phyloP scores from a whole-genome alignment of 257 asterid species.

The Solanum appendiculatum region DNA sequence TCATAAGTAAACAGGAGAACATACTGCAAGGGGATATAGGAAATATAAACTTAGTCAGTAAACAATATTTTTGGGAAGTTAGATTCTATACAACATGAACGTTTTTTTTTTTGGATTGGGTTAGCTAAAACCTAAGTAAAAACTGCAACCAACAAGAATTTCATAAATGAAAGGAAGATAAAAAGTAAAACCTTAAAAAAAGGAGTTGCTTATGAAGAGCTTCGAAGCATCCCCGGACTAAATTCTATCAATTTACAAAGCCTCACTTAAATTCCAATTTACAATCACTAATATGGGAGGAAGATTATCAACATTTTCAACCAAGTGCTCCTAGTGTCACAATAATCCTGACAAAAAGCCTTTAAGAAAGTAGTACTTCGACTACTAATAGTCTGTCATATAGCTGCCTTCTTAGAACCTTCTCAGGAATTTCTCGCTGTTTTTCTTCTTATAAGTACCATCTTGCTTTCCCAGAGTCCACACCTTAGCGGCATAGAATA shows the following conservation, averaged over 20 bases:
- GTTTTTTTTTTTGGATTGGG: not conserved
- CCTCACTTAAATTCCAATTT: not conserved
- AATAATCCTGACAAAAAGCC: not conserved
- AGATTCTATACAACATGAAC: not conserved
- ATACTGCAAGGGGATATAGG: conserved; percentile 48
- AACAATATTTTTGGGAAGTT: not conserved
- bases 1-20: conserved; percentile 47
- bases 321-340: not conserved
- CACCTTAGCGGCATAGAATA: not conserved
- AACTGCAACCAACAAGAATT: not conserved
- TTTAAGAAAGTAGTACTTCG: not conserved
- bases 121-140: not conserved
- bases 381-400: not conserved
- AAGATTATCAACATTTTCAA: not conserved
- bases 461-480: not conserved
- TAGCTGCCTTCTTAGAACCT: not conserved
- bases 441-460: not conserved
- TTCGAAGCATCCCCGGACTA: not conserved
- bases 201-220: not conserved
- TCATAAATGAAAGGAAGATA: not conserved
- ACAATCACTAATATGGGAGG: not conserved
- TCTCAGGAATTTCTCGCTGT: not conserved
- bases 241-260: not conserved
- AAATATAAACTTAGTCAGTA: not conserved
- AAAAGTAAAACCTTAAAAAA: not conserved